Evolutionary conservation across 176 grass and related monocot genomes (phyloP), one percentile per base, ranked within the genome.

Genomic region (Saccharum officinarum): DNA sequence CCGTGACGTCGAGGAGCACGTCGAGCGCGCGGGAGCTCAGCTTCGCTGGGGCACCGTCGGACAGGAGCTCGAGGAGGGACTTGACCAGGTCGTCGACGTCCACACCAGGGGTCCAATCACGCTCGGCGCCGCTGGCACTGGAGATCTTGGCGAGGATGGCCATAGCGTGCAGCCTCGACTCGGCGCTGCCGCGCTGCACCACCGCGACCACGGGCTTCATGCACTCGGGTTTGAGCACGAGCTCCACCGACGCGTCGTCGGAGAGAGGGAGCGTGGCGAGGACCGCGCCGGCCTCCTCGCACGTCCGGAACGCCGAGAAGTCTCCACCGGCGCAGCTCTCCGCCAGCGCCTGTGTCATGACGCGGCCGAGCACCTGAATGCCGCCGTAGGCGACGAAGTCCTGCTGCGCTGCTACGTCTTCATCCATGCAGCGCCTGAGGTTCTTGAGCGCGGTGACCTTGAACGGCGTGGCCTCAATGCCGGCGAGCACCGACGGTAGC

Each of bases 51-150:
- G 86, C 74, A 67, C 91, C 94, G 26, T 97, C 94, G 16, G 94
- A 97, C 15, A 97, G 85, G 16, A 97, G 84, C 71, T 97, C 94
- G n/a, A 97, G 69, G 75, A 97, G 69, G n/a, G 92, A 90, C 69
- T 78, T 94, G 42, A 88, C 55, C 47, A 92, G 57, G 49, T 90
- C 94, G 10, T 83, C 74, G 1, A 80, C 81, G 69, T 92, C 42
- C 5, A 82, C 44, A 2, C 38, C 75, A 0, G 49, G 11, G 7
- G 80, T 77, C 94, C 94, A 97, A 66, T 86, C 68, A 40, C 79
- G 80, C 54, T 22, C 74, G 47, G 16, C 73, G 9, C 7, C 77
- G 69, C 84, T 74, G 79, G 87, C 34, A 69, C 62, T 69, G 4
- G 92, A 82, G 26, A 94, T 54, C 73, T 94, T 97, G 46, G 49